phyloP scores from a whole-genome alignment of 139 green algal species.

The Coccomyxa sp. region DNA sequence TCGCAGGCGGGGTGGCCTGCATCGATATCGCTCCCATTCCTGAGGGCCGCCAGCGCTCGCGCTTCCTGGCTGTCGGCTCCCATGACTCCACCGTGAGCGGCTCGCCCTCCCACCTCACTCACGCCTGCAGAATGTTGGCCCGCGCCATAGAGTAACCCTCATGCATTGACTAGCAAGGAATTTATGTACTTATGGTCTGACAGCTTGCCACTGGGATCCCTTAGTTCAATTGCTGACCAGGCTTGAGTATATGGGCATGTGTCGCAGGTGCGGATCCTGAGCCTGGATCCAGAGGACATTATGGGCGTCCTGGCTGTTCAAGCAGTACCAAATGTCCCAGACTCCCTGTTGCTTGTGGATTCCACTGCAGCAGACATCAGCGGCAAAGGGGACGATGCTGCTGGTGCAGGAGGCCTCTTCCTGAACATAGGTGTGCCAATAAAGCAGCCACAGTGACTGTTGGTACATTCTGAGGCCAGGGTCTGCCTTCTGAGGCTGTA shows the following conservation, averaged over 20 bases:
- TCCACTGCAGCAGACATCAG: slow-evolving; percentile 26
- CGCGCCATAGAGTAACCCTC: too few species aligned
- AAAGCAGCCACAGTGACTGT: too few species aligned
- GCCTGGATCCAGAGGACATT: slow-evolving; percentile 77
- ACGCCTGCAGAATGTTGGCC: background rate
- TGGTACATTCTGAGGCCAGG: too few species aligned
- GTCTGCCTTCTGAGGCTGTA: too few species aligned
- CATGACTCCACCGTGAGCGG: slow-evolving; percentile 76
- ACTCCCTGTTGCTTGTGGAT: slow-evolving; percentile 76
- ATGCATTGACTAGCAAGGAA: too few species aligned
- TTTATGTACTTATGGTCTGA: too few species aligned
- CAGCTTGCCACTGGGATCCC: too few species aligned
- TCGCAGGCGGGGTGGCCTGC: slow-evolving; percentile 83
- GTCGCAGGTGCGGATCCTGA: slow-evolving; percentile 65
- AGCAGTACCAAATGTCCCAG: slow-evolving; percentile 53
- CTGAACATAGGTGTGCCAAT: slow-evolving; percentile 55
- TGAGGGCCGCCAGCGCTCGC: slow-evolving; percentile 63
- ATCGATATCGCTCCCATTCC: slow-evolving; percentile 82
- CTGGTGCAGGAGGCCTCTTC: slow-evolving; percentile 66
- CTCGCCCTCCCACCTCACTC: background rate
- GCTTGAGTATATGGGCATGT: background rate
- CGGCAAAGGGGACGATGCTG: slow-evolving; percentile 15
- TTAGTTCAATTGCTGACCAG: too few species aligned
- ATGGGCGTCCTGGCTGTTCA: slow-evolving; percentile 64
- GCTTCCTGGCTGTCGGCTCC: slow-evolving; percentile 85